Conservation (phyloP, 2,329 filamentous ascomycete genomes). For the Mycosphaerella sp. region DNA sequence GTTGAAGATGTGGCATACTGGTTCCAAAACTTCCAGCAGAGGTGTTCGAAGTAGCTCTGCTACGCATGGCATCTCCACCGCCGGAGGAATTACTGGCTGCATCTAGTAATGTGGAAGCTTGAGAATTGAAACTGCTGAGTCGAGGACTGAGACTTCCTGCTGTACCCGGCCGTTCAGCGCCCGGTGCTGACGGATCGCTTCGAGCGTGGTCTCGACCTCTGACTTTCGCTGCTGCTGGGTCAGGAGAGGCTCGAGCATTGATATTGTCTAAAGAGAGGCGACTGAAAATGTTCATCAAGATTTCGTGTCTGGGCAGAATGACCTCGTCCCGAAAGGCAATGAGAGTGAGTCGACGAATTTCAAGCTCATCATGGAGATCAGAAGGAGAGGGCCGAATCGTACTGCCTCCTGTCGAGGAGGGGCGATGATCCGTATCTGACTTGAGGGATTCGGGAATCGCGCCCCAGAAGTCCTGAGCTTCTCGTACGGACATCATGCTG, state of each 20-base stretch:
- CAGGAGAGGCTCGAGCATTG: constrained; percentile 40
- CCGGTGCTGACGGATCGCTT: constrained; percentile 30
- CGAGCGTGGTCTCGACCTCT: constrained; percentile 26
- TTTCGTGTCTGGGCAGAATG: constrained; percentile 82
- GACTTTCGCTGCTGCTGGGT: constrained; percentile 17
- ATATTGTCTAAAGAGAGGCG: constrained; percentile 76
- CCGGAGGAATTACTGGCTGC: constrained; percentile 46
- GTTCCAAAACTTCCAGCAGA: constrained; percentile 45
- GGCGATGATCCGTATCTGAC: constrained; percentile 36
- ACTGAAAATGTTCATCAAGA: constrained; percentile 82
- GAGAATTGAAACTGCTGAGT: constrained; percentile 72
- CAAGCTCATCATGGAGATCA: constrained; percentile 56
- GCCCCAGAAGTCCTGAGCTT: constrained; percentile 88
- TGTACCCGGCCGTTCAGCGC: constrained; percentile 49
- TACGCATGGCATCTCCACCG: constrained; percentile 51
- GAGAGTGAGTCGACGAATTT: constrained; percentile 83
- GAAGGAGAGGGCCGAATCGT: constrained; percentile 26
- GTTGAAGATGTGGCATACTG: constrained; percentile 33
- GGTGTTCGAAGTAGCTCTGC: constrained; percentile 81
- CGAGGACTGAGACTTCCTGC: constrained; percentile 69
- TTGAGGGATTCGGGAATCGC: constrained; percentile 49
- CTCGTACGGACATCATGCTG: constrained; percentile 66
- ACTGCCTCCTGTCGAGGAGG: constrained; percentile 38
- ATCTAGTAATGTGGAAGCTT: constrained; percentile 72
- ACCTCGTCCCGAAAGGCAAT: constrained; percentile 83